Evolutionary conservation across 2,329 filamentous ascomycete genomes (phyloP).

Genomic region (Fusarium domesticum): DNA sequence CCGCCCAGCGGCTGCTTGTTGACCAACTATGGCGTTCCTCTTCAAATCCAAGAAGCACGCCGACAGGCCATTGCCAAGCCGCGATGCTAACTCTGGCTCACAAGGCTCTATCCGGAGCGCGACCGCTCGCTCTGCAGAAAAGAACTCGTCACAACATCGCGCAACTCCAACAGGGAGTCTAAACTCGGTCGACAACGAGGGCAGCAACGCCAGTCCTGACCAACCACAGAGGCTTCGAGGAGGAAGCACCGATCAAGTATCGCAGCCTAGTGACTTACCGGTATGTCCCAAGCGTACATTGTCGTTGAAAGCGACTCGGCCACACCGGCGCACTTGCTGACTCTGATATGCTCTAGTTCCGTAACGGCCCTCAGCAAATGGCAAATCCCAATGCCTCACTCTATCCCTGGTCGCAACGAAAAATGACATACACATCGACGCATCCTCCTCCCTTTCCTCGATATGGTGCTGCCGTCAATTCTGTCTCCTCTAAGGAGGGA

Average conservation of each 20-base stretch:
- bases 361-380: conserved; percentile 47
- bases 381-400: conserved; percentile 70
- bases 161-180: conserved; percentile 76
- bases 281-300: conserved; percentile 35
- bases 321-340: conserved; percentile 12
- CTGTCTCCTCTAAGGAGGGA: conserved; percentile 89
- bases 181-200: conserved; percentile 64
- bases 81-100: conserved; percentile 48
- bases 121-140: conserved; percentile 50
- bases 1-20: conserved; percentile 38
- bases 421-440: conserved; percentile 78
- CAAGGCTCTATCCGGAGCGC: conserved; percentile 50
- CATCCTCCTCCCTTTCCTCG: conserved; percentile 88
- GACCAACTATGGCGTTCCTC: conserved; percentile 69
- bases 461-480: conserved; percentile 95
- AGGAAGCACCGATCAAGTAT: conserved; percentile 50
- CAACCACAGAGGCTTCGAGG: conserved; percentile 56
- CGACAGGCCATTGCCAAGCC: conserved; percentile 56
- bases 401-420: conserved; percentile 93
- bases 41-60: conserved; percentile 80
- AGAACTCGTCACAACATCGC: conserved; percentile 49
- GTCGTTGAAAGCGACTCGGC: background rate
- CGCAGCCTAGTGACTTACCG: conserved; percentile 38
- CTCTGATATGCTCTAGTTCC: conserved; percentile 41
- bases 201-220: conserved; percentile 60